Evolutionary conservation across 2,329 filamentous ascomycete genomes (phyloP), one percentile per base, ranked within the genome.

Genomic region (Diaporthe amygdali): DNA sequence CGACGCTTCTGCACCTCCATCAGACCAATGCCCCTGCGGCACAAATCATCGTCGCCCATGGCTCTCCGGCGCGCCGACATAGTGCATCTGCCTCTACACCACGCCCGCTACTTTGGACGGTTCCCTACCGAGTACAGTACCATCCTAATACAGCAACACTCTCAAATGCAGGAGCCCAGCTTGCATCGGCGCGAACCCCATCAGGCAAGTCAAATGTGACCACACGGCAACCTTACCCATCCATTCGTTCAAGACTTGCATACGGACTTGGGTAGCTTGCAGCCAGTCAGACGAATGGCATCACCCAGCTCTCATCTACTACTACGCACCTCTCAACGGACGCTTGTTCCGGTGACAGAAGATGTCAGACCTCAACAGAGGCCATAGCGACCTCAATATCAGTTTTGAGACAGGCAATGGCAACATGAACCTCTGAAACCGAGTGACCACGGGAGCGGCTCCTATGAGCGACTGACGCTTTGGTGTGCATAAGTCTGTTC

Each of bases 161-260:
- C 9, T 30, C 59, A 44, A 37, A 49, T 64, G 44, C 41, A 64
- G 59, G 17, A 12, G 44, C 59, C 59, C 59, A 47, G 41, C 59
- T 55, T 56, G 54, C 54, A 56, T 56, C n/a, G 54, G 44, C 44
- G 22, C 59, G 59, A 64, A 49, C 59, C 59, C 37, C 37, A 67
- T 54, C 64, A 44, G 49, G 47, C 49, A 67, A 67, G 37, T 67
- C 64, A 55, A 54, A 52, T 34, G 44, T 22, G 12, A 67, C 64
- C 49, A 44, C 22, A 54, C 20, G 14, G 25, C 64, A 30, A 49
- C 12, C 39, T 55, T 32, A 32, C 51, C 37, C 37, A 14, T 25
- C 51, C 64, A 44, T 54, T 54, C 27, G 37, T 68, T 68, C 51
- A n/a, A 68, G 52, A 68, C 47, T 51, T 68, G 66, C 66, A 68